Evolutionary conservation across 2,329 filamentous ascomycete species (phyloP).

Genomic region (Verticillium albo-atrum): DNA sequence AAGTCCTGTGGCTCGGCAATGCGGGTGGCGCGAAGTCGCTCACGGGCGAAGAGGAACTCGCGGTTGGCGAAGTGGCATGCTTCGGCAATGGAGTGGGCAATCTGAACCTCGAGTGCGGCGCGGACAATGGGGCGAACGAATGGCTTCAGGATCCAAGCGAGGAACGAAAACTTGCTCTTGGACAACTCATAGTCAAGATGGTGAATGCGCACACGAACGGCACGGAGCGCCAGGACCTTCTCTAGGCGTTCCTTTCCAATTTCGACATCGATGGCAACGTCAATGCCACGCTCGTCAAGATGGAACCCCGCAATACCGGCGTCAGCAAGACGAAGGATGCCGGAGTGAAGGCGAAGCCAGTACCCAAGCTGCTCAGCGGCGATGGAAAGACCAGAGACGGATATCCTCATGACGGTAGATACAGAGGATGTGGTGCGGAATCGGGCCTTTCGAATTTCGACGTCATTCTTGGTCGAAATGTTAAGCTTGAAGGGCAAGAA

Average conservation of each 20-base stretch:
- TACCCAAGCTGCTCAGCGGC: slow-evolving; percentile 86
- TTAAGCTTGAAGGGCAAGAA: slow-evolving; percentile 84
- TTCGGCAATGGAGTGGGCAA: slow-evolving; percentile 67
- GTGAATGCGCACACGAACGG: slow-evolving; percentile 77
- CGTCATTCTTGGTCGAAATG: slow-evolving; percentile 77
- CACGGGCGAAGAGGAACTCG: slow-evolving; percentile 81
- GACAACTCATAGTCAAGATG: slow-evolving; percentile 76
- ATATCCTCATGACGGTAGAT: slow-evolving; percentile 70
- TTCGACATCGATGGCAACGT: slow-evolving; percentile 80
- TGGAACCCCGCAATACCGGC: slow-evolving; percentile 82
- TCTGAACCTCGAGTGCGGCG: slow-evolving; percentile 72
- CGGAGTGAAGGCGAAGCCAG: slow-evolving; percentile 76
- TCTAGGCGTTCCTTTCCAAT: slow-evolving; percentile 75
- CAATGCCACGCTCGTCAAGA: slow-evolving; percentile 81
- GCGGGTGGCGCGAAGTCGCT: slow-evolving; percentile 78
- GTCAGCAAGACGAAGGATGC: slow-evolving; percentile 70
- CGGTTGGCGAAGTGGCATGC: slow-evolving; percentile 71
- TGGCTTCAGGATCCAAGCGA: slow-evolving; percentile 82
- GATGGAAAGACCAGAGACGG: slow-evolving; percentile 76
- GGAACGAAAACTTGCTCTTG: slow-evolving; percentile 69
- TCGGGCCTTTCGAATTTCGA: slow-evolving; percentile 77
- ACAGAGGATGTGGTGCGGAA: slow-evolving; percentile 62
- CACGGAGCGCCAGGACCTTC: slow-evolving; percentile 71
- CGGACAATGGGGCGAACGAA: slow-evolving; percentile 76
- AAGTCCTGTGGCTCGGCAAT: slow-evolving; percentile 78